Evolutionary conservation across 106 monocot genomes (phyloP).

Genomic region (Amphibolis antarctica): DNA sequence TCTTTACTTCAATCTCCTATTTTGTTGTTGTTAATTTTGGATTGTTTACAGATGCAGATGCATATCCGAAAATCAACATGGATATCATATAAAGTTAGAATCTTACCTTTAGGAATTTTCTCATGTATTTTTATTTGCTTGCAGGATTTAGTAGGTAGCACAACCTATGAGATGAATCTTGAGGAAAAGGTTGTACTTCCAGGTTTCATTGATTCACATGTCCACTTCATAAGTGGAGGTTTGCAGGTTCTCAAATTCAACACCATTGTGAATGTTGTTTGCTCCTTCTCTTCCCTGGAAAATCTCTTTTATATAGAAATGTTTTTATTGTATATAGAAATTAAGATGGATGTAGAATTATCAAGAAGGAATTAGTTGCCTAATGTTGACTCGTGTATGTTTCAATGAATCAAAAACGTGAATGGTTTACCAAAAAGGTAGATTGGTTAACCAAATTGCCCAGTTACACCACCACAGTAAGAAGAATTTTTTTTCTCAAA

Average conservation of each 20-base stretch:
- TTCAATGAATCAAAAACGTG: too few species aligned
- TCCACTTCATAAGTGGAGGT: constrained; percentile 71
- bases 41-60: too few species aligned
- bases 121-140: neutral
- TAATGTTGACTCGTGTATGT: too few species aligned
- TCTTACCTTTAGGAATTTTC: neutral
- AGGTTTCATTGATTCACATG: constrained; percentile 92
- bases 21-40: too few species aligned
- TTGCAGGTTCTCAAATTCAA: constrained; percentile 50
- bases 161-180: constrained; percentile 47
- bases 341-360: neutral
- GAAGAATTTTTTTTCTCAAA: too few species aligned
- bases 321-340: neutral
- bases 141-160: constrained; percentile 48
- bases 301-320: neutral
- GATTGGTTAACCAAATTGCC: too few species aligned
- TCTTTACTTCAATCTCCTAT: too few species aligned
- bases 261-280: neutral
- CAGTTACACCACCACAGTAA: too few species aligned
- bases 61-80: too few species aligned
- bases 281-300: neutral
- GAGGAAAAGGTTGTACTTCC: constrained; percentile 67
- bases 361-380: neutral
- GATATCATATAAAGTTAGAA: too few species aligned
- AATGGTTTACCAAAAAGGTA: too few species aligned